Evolutionary conservation across 2,329 filamentous ascomycete genomes (phyloP), one percentile per base, ranked within the genome.

Genomic region (Diplodia seriata): DNA sequence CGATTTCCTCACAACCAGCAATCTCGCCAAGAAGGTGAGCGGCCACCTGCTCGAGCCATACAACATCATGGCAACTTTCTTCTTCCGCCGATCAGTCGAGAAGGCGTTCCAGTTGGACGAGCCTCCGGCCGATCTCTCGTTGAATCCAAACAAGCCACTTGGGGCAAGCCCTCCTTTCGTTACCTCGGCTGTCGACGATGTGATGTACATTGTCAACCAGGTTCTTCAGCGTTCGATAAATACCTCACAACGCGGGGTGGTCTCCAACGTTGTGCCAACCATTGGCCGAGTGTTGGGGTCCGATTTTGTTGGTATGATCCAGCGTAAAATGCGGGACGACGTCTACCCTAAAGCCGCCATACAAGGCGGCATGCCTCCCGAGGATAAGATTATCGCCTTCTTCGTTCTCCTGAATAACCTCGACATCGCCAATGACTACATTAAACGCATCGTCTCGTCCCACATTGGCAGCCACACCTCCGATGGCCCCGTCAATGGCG

Each of bases 121-220:
- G 77, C 87, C 90, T 23, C 95, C 95, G 0, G 81, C 85, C 0
- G 93, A 93, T 23, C 82, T 99, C 23, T 91, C 91, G 0, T 83
- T 99, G 40, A 92, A 90, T 75, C 84, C 90, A 51, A 89, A 86
- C 74, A 91, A 86, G 74, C 84, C 90, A 3, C 84, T 97, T 53
- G 88, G 90, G 64, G 87, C 89, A 68, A 93, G 93, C 73, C 87
- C 93, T 2, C 95, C 95, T 0, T 96, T 92, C 75, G 97, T 99
- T 74, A 94, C 95, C 53, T 93, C 94, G 1, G 94, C 94, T 0
- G 94, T 99, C 9, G 95, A 99, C 81, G 95, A 97, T 81, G 93
- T 98, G 75, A 98, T 99, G 94, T 99, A 98, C 80, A 97, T 99
- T 73, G 92, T 97, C 76, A 97, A 96, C 76, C 90, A 94, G 62